Percentiles rank a stretch among this genome's conserved stretches.
Conservation (phyloP, 1,284 basidiomycete species). For the Cyathus pygmaeus region DNA sequence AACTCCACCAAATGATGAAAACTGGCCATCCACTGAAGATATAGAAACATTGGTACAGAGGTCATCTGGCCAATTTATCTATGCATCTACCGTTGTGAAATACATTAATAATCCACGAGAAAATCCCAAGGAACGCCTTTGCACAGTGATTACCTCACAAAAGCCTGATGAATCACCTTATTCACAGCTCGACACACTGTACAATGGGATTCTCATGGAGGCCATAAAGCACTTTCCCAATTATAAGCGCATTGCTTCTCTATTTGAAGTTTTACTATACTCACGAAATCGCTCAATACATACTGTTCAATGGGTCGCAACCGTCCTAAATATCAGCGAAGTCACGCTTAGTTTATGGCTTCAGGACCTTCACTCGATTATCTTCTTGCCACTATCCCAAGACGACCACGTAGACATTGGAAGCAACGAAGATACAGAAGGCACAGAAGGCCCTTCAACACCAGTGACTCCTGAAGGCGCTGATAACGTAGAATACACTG, state of each 20-base stretch:
- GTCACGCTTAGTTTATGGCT: not conserved
- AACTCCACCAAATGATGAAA: not conserved
- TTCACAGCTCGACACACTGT: slow-evolving; percentile 13
- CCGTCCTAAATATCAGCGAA: no score
- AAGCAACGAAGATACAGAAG: no score
- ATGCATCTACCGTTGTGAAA: slow-evolving; percentile 5
- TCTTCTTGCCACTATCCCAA: not conserved
- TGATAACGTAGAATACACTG: no score
- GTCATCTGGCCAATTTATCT: slow-evolving; percentile 7
- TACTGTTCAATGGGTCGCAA: no score
- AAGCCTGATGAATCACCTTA: slow-evolving; percentile 6
- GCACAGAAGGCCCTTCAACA: no score
- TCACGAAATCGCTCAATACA: no score
- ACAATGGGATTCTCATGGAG: slow-evolving; percentile 13
- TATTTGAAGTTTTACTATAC: not conserved
- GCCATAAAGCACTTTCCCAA: slow-evolving; percentile 2
- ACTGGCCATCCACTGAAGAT: slow-evolving; percentile 6
- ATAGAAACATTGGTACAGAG: slow-evolving; percentile 1
- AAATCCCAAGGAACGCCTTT: slow-evolving; percentile 14
- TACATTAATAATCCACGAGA: slow-evolving; percentile 5
- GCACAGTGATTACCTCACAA: slow-evolving; percentile 5
- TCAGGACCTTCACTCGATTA: not conserved
- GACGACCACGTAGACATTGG: not conserved
- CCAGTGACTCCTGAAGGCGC: no score
- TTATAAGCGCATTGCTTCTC: slow-evolving; percentile 6